Base-by-base conservation (phyloP, 2,329 filamentous ascomycete species). In the Neopestalotiopsis sp. region DNA sequence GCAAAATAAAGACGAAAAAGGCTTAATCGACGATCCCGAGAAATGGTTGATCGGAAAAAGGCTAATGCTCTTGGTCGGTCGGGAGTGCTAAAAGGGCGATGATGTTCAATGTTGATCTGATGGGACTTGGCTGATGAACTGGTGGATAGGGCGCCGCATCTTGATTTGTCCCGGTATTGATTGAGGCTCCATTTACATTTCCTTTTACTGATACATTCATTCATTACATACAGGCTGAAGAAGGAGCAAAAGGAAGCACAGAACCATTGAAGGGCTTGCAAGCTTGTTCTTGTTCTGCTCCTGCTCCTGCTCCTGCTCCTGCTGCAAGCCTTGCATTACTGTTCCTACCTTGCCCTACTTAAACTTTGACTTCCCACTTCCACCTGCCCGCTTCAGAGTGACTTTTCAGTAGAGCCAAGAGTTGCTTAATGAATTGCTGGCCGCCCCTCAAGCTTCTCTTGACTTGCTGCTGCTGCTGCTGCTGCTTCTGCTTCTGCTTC, bases 101-200 rank as follows among this genome's bases (percentile, higher is more conserved):
- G 24, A 28, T 28, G 24, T 28, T 28, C 5, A 10, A 28, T 28
- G 24, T 28, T 28, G 34, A 10, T 7, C 34, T 38, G 34, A 10
- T 38, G 57, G 30, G 57, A 14, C 20, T 59, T 13, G 45, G 64
- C 24, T 28, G 24, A 28, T 28, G 24, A 28, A 28, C 24, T 28
- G 24, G 24, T 28, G 24, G 24, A 28, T 28, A 38, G 34, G 34
- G 34, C 34, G 6, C 6, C 10, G 34, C 10, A 38, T 38, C 34
- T 38, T 58, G 64, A 45, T 66, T 28, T 58, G 64, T 58, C 49
- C 64, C 28, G 49, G 62, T 14, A 57, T 67, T 59, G 65, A 67
- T 67, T 67, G 65, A 53, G 57, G 65, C 65, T 67, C 65, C 65
- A 67, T n/a, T 42, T 59, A 61, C 49, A 58, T 49, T 28, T 28